Conservation (phyloP, 306 rosid species). For the Vicia villosa region DNA sequence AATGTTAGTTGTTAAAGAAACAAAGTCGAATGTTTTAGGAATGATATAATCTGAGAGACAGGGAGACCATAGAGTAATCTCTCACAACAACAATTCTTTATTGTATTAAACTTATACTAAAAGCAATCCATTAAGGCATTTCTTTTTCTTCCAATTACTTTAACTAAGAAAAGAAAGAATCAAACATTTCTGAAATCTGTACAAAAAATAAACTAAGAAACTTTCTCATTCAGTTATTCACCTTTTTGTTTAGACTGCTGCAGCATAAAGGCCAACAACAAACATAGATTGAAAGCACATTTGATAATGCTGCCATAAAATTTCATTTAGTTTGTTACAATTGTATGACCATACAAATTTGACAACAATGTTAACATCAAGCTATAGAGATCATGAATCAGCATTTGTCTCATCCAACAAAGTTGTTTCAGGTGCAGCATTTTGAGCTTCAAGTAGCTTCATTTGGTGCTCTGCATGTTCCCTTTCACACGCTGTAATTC, state of each 20-base stretch:
- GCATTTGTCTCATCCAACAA: slow-evolving; percentile 39
- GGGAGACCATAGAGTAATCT: too few species aligned
- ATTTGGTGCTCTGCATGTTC: slow-evolving; percentile 92
- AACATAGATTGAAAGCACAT: neutral
- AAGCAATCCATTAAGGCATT: too few species aligned
- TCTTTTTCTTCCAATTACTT: neutral
- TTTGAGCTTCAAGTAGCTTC: slow-evolving; percentile 74
- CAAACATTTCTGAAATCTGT: neutral
- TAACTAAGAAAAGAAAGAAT: neutral
- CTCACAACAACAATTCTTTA: too few species aligned
- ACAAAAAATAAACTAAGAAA: slow-evolving; percentile 17
- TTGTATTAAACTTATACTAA: too few species aligned
- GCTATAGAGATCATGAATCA: slow-evolving; percentile 45
- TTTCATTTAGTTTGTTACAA: slow-evolving; percentile 29
- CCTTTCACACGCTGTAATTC: slow-evolving; percentile 78
- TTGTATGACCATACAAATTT: slow-evolving; percentile 18
- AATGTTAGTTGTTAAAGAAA: neutral
- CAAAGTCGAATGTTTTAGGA: neutral
- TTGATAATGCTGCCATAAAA: slow-evolving; percentile 1
- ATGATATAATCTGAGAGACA: too few species aligned
- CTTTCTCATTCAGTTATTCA: slow-evolving; percentile 13
- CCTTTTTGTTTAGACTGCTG: neutral
- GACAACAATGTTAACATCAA: slow-evolving; percentile 11
- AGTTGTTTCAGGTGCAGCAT: slow-evolving; percentile 47
- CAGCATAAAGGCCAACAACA: slow-evolving; percentile 13